Evolutionary conservation across 129 eudicot species (phyloP).

Genomic region (Rutidosis leptorrhynchoides): DNA sequence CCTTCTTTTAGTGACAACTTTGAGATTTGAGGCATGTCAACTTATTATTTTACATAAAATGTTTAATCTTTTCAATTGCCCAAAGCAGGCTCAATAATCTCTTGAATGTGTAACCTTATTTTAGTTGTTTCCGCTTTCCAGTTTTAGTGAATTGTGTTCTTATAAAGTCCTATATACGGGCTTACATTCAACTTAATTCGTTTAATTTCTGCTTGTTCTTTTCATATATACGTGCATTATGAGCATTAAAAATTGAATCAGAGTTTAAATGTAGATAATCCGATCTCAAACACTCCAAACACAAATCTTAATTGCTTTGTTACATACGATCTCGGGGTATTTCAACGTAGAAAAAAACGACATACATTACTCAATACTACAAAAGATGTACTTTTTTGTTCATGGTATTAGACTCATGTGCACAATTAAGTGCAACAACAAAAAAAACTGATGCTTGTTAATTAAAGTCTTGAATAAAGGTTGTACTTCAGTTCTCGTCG

Average conservation of each 20-base stretch:
- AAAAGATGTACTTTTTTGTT: neutral
- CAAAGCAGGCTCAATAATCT: slow-evolving; percentile 6
- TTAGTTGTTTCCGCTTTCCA: slow-evolving; percentile 18
- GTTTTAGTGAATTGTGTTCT: neutral
- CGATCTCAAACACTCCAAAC: neutral
- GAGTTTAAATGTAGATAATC: neutral
- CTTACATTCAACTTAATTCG: neutral
- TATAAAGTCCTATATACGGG: slow-evolving; percentile 3
- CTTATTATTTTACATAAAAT: neutral
- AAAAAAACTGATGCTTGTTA: neutral
- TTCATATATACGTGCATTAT: no score
- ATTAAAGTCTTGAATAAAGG: neutral
- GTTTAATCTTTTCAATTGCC: slow-evolving; percentile 21
- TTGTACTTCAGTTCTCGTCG: slow-evolving; percentile 21
- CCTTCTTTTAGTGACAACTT: slow-evolving; percentile 7
- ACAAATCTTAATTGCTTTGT: neutral
- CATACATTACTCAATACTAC: neutral
- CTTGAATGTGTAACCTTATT: slow-evolving; percentile 7
- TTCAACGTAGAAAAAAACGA: no score
- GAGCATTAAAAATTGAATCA: neutral
- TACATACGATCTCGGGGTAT: no score
- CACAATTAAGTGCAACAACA: neutral
- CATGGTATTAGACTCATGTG: neutral
- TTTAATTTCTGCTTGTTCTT: slow-evolving; percentile 1
- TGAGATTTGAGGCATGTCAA: slow-evolving; percentile 14